These are phyloP conservation scores for Poa pratensis DNA, from an alignment of 176 grass and related monocot genomes.

Conservation along the genomic window DNA sequence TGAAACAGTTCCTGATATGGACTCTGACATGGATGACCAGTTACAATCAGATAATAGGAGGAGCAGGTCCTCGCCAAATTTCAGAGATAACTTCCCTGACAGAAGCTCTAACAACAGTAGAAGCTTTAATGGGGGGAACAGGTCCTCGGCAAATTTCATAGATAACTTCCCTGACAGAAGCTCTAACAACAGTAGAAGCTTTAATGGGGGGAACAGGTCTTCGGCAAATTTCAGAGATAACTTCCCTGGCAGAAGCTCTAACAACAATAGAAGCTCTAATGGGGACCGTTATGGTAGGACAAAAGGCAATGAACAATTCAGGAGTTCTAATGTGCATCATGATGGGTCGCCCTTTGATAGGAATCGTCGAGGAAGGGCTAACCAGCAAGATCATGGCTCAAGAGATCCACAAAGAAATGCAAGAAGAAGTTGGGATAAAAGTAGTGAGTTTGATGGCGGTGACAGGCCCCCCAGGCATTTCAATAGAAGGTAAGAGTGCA, in stretches of 20 bases:
- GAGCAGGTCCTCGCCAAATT: conserved; percentile 34
- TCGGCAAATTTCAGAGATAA: conserved; percentile 29
- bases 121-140: conserved; percentile 1
- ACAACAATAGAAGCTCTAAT: background rate
- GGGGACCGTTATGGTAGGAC: conserved; percentile 34
- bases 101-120: conserved; percentile 19
- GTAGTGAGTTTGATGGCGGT: conserved; percentile 35
- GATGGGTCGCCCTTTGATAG: conserved; percentile 1
- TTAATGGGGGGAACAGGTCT: conserved; percentile 35
- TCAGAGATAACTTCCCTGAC: conserved; percentile 20
- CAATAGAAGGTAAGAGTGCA: conserved; percentile 44
- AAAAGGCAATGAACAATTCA: conserved; percentile 37
- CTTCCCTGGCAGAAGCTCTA: conserved; percentile 27
- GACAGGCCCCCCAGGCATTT: conserved; percentile 26
- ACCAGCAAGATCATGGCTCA: conserved; percentile 47
- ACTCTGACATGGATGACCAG: conserved; percentile 45
- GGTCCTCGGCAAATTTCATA: conserved; percentile 31
- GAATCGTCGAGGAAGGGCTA: conserved; percentile 33
- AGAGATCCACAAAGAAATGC: conserved; percentile 51
- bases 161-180: conserved; percentile 29
- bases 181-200: conserved; percentile 37
- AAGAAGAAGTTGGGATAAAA: conserved; percentile 44
- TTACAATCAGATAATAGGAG: conserved; percentile 42
- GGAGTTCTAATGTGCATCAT: conserved; percentile 25
- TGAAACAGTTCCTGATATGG: conserved; percentile 46